Percentiles rank a stretch among this genome's conserved stretches.
Evolutionary conservation across 495 filamentous ascomycete genomes (phyloP).

Genomic region (Penicillium bialowiezense): DNA sequence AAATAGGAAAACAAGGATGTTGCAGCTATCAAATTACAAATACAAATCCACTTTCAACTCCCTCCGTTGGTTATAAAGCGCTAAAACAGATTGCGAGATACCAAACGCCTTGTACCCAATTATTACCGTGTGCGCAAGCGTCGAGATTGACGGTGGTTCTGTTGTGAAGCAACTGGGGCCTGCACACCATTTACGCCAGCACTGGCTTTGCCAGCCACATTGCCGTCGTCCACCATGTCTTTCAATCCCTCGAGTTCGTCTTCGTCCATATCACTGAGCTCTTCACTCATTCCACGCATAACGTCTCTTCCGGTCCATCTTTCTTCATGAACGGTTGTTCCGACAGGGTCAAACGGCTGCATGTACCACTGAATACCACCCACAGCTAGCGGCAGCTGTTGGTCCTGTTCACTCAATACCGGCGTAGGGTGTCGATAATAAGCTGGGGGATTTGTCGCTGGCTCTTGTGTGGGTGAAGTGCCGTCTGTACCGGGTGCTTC

Average conservation of each 20-base stretch:
- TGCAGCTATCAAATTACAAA: background rate
- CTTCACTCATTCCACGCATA: conserved; percentile 76
- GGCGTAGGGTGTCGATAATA: conserved; percentile 26
- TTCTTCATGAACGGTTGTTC: conserved; percentile 74
- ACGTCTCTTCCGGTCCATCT: conserved; percentile 74
- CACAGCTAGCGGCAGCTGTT: conserved; percentile 55
- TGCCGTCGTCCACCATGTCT: conserved; percentile 52
- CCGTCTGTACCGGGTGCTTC: conserved; percentile 14
- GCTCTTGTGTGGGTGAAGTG: conserved; percentile 8
- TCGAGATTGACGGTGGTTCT: conserved; percentile 38
- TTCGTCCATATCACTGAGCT: conserved; percentile 84
- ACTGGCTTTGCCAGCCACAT: conserved; percentile 20
- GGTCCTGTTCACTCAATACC: conserved; percentile 38
- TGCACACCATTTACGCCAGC: background rate
- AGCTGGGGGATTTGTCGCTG: conserved; percentile 7
- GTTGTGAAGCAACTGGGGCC: conserved; percentile 8
- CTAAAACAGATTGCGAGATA: conserved; percentile 10
- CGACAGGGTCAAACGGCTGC: conserved; percentile 71
- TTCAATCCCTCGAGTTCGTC: conserved; percentile 61
- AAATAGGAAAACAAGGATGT: too few relatives aligned
- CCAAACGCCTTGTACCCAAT: conserved; percentile 15
- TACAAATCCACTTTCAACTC: background rate
- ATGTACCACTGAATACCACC: conserved; percentile 91
- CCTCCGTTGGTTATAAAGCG: background rate
- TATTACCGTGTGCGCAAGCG: conserved; percentile 35